A percentile compares a stretch with the other conserved stretches of the same genome.
phyloP scores from a whole-genome alignment of 1,284 basidiomycete species.

The Heterobasidion parviporum region DNA sequence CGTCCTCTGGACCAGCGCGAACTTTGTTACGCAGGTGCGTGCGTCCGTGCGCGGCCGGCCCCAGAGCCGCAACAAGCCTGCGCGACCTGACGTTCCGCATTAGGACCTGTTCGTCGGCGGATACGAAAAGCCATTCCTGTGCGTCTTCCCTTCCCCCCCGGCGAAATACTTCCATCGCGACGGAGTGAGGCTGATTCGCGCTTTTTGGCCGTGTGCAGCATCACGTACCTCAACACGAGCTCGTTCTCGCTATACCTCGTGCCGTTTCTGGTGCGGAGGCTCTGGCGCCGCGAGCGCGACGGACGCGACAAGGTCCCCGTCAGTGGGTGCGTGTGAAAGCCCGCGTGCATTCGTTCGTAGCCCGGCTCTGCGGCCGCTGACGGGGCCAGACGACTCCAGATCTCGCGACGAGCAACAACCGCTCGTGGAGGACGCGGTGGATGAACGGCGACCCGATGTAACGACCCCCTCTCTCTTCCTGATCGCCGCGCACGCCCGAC shows the following conservation, averaged over 20 bases:
- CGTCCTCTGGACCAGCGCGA: constrained; percentile 76
- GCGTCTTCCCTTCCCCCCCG: constrained; percentile 18
- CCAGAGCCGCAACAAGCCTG: neutral
- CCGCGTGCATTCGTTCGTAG: neutral
- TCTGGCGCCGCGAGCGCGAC: constrained; percentile 15
- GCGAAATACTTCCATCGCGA: neutral
- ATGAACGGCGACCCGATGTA: neutral
- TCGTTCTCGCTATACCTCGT: constrained; percentile 87
- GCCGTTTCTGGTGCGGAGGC: constrained; percentile 48
- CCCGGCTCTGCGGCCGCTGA: neutral
- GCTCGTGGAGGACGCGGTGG: constrained; percentile 15
- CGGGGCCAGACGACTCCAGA: constrained; percentile 5
- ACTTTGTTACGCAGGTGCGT: constrained; percentile 70
- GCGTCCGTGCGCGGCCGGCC: neutral
- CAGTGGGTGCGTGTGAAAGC: constrained; percentile 8
- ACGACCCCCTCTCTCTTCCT: too few species aligned
- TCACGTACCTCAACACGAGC: constrained; percentile 86
- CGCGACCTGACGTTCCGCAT: neutral
- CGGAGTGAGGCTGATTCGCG: too few species aligned
- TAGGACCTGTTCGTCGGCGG: constrained; percentile 66
- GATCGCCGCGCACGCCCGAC: too few species aligned
- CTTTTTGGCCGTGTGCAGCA: constrained; percentile 28
- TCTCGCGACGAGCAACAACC: constrained; percentile 27
- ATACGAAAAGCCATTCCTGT: constrained; percentile 80
- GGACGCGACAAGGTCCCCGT: constrained; percentile 8